A percentile compares a stretch with the other conserved stretches of the same genome.
These are phyloP conservation scores for Penicillium longicatenatum DNA, from an alignment of 495 filamentous ascomycete genomes.

Conservation along the genomic window DNA sequence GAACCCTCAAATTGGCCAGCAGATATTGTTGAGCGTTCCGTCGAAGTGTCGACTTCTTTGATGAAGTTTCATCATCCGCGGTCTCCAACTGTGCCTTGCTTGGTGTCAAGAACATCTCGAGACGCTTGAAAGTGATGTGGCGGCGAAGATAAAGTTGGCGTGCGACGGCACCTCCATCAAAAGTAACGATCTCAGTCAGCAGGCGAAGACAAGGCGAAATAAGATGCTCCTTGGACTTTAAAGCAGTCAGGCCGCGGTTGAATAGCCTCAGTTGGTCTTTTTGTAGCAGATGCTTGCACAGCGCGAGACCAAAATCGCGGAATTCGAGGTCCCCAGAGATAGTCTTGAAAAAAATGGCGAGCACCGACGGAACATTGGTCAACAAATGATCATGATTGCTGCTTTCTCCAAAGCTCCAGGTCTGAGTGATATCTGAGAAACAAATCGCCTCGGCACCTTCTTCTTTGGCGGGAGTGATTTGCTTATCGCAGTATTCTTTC, in stretches of 20 bases:
- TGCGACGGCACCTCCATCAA: conserved; percentile 79
- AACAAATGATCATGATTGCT: conserved; percentile 73
- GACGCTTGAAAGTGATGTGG: conserved; percentile 70
- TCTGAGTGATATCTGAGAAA: conserved; percentile 73
- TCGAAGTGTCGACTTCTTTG: conserved; percentile 67
- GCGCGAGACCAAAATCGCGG: conserved; percentile 64
- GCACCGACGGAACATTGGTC: conserved; percentile 70
- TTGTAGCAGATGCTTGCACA: conserved; percentile 74
- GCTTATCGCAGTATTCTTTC: conserved; percentile 69
- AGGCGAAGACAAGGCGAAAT: conserved; percentile 82
- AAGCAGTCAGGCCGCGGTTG: conserved; percentile 68
- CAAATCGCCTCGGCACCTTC: conserved; percentile 59
- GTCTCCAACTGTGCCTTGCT: conserved; percentile 51
- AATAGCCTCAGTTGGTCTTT: conserved; percentile 72
- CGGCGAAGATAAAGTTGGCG: conserved; percentile 67
- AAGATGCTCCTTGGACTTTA: conserved; percentile 76
- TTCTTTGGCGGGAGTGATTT: conserved; percentile 56
- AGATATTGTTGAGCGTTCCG: conserved; percentile 76
- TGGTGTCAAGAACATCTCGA: conserved; percentile 56
- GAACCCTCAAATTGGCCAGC: conserved; percentile 69
- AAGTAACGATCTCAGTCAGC: conserved; percentile 73
- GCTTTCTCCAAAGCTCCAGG: conserved; percentile 74
- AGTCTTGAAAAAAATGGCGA: conserved; percentile 74
- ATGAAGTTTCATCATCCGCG: conserved; percentile 45
- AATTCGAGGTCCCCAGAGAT: conserved; percentile 72